These are phyloP conservation scores for Russula ochroleuca DNA, from an alignment of 768 basidiomycete genomes.

Conservation along the genomic window DNA sequence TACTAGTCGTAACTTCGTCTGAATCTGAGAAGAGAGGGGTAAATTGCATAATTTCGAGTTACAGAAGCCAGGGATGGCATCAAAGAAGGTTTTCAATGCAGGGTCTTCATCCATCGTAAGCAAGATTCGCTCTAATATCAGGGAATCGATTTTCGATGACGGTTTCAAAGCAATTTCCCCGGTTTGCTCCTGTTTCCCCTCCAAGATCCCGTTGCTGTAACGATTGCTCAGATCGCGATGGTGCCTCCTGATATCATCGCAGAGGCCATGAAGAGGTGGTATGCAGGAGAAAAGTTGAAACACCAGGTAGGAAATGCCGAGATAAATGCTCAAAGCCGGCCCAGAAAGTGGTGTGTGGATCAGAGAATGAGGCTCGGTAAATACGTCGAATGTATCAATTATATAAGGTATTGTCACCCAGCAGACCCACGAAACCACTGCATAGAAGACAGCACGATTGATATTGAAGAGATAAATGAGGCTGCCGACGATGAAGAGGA, in stretches of 20 bases:
- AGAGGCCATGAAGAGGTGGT: not conserved
- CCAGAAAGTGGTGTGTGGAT: not conserved
- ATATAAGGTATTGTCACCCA: no score
- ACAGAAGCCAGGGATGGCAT: conserved; percentile 8
- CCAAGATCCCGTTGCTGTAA: not conserved
- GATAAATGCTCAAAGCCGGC: not conserved
- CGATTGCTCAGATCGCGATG: not conserved
- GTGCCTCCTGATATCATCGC: not conserved
- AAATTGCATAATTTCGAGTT: not conserved
- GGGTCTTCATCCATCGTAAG: not conserved
- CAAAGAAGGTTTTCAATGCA: conserved; percentile 7
- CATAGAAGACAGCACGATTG: not conserved
- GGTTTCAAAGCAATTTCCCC: not conserved
- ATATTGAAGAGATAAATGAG: conserved; percentile 1
- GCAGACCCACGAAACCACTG: not conserved
- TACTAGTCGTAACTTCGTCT: not conserved
- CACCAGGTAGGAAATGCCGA: not conserved
- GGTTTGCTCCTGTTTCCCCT: not conserved
- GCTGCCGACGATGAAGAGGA: not conserved
- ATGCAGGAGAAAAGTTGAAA: not conserved
- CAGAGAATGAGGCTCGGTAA: not conserved
- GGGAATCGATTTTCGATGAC: not conserved
- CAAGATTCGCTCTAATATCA: not conserved
- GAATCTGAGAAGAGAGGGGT: not conserved
- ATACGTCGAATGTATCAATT: not conserved